Evolutionary conservation across 768 basidiomycete species (phyloP).

Genomic region (Lentinula aciculospora): DNA sequence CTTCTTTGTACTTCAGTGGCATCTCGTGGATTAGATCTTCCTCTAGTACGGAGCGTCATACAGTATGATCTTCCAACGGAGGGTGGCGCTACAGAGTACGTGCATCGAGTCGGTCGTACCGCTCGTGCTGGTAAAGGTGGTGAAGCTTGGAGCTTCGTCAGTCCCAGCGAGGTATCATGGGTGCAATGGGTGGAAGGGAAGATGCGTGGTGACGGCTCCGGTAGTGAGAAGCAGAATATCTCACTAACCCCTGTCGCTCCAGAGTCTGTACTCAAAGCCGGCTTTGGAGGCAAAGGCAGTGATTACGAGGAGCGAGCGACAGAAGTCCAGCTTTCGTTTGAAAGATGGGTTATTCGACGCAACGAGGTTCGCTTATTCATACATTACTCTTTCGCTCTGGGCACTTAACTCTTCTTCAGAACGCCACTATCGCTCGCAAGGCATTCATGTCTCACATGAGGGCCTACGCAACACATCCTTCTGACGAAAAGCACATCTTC

Average conservation of each 20-base stretch:
- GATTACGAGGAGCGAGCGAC: conserved; percentile 91
- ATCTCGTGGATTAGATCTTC: conserved; percentile 95
- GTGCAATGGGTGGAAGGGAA: conserved; percentile 82
- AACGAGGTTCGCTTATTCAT: conserved; percentile 52
- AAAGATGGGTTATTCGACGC: conserved; percentile 80
- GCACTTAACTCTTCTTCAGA: conserved; percentile 39
- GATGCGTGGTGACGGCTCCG: conserved; percentile 54
- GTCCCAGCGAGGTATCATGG: conserved; percentile 86
- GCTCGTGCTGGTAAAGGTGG: conserved; percentile 95
- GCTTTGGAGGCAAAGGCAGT: conserved; percentile 78
- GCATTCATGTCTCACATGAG: conserved; percentile 92
- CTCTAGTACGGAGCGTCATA: conserved; percentile 87
- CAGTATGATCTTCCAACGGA: conserved; percentile 98
- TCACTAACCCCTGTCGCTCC: conserved; percentile 44
- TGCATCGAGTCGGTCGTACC: conserved; percentile 95
- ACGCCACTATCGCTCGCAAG: conserved; percentile 68
- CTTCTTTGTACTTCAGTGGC: conserved; percentile 96
- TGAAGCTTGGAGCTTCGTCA: conserved; percentile 91
- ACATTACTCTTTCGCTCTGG: conserved; percentile 6
- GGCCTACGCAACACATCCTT: conserved; percentile 95
- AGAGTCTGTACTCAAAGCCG: conserved; percentile 22
- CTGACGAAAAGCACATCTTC: conserved; percentile 94
- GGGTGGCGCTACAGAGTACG: conserved; percentile 92
- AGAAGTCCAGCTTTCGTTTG: conserved; percentile 91
- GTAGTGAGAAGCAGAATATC: conserved; percentile 30